Evolutionary conservation across 2,329 filamentous ascomycete genomes (phyloP), one percentile per base, ranked within the genome.

Genomic region (Cercospora sp.): DNA sequence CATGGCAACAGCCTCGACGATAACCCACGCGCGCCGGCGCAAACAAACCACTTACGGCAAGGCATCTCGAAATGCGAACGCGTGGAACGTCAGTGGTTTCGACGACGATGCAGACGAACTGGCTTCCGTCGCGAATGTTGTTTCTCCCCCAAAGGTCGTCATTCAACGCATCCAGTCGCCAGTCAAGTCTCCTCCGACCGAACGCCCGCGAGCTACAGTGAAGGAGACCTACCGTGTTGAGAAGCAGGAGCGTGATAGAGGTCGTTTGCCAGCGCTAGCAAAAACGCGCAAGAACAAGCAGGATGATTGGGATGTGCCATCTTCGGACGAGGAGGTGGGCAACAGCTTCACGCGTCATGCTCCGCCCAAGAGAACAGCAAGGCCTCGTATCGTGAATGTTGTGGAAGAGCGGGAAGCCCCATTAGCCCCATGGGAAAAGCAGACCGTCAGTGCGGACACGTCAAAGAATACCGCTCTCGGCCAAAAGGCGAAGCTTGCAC

Each of bases 301-400:
- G 16, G 77, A 78, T 42, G 72, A 80, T 18, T 84, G 82, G 71
- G 82, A 84, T 68, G 77, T 84, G 20, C 81, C 82, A 3, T 71
- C 71, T 30, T 71, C 78, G 2, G 76, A 77, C 26, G 78, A 79
- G 6, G 78, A 79, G n/a, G 59, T 61, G 4, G 65, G 71, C 5
- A 66, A 68, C 5, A 69, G 60, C 28, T 65, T 73, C 42, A 70
- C 57, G 63, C 72, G 67, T 4, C 57, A 58, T 8, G 66, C 73
- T 5, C 70, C 72, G 10, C 68, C 67, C 13, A 68, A 65, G 23
- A 30, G 69, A 6, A 63, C 53, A 13, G 16, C 67, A 1, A 71
- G 69, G 63, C 68, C 68, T 4, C 67, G 53, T 7, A 53, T 74
- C 65, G 66, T 73, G 16, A 60, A 28, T 26, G 26, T 57, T 7